A percentile compares a stretch with the other conserved stretches of the same genome.
These are phyloP conservation scores for Boletus tomentosulus DNA, from an alignment of 768 basidiomycete species.

Conservation along the genomic window DNA sequence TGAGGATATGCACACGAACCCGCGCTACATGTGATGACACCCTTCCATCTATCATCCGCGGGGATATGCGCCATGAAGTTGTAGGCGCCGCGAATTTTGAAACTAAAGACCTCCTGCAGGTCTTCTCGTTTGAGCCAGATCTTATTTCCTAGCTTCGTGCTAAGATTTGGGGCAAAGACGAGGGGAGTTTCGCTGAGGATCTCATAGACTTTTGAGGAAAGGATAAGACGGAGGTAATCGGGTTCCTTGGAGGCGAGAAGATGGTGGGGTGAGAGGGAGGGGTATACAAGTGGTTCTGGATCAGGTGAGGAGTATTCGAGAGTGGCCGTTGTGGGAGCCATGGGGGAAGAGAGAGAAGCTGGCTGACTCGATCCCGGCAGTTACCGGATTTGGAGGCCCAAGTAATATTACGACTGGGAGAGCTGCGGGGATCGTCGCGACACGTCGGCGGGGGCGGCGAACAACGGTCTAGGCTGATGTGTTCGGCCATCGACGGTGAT, in stretches of 20 bases:
- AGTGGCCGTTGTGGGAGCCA: slow-evolving; percentile 41
- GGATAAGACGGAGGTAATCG: slow-evolving; percentile 84
- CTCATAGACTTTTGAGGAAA: slow-evolving; percentile 89
- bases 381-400: slow-evolving; percentile 15
- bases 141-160: slow-evolving; percentile 82
- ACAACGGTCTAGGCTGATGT: neutral
- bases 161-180: slow-evolving; percentile 81
- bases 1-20: slow-evolving; percentile 68
- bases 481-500: neutral
- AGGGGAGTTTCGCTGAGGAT: slow-evolving; percentile 88
- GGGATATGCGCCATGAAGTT: slow-evolving; percentile 93
- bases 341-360: neutral
- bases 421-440: neutral
- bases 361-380: slow-evolving; percentile 10
- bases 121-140: slow-evolving; percentile 98
- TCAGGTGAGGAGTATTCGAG: slow-evolving; percentile 67
- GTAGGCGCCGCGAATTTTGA: slow-evolving; percentile 98
- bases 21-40: slow-evolving; percentile 96
- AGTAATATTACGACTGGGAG: neutral
- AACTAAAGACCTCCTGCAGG: slow-evolving; percentile 95
- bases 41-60: slow-evolving; percentile 93
- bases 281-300: slow-evolving; percentile 62
- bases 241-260: slow-evolving; percentile 65
- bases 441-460: slow-evolving; percentile 1
- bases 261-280: slow-evolving; percentile 62